Conservation (phyloP, 352 stramenopile species). For the Thraustotheca clavata region DNA sequence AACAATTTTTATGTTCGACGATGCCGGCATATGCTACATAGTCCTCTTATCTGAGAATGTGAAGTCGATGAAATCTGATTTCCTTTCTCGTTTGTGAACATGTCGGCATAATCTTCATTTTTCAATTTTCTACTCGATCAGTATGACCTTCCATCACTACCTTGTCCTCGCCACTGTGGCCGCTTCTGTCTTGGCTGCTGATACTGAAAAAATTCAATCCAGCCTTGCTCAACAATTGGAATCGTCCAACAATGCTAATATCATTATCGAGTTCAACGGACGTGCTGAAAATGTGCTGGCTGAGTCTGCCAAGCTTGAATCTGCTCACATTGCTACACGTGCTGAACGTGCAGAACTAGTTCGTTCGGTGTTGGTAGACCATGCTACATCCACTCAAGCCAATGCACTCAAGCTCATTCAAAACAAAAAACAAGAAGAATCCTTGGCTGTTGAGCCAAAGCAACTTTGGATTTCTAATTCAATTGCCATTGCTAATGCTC, state of each 20-base stretch:
- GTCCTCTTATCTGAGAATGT: too few species aligned
- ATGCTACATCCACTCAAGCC: neutral
- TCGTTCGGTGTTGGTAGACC: neutral
- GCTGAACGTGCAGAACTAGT: neutral
- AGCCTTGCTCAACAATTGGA: neutral
- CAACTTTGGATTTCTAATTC: neutral
- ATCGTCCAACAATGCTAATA: neutral
- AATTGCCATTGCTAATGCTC: neutral
- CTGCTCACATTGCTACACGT: neutral
- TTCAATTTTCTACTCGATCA: too few species aligned
- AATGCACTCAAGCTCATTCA: neutral
- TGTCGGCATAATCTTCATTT: too few species aligned
- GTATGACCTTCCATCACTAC: neutral
- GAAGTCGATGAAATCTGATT: too few species aligned
- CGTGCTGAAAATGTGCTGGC: neutral
- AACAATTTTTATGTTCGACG: too few species aligned
- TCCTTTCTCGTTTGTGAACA: too few species aligned
- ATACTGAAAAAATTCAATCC: neutral
- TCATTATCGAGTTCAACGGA: slow-evolving; percentile 2
- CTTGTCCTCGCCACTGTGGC: neutral
- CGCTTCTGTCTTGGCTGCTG: slow-evolving; percentile 1
- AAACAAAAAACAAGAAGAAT: neutral
- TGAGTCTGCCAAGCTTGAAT: neutral
- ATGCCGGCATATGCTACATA: too few species aligned
- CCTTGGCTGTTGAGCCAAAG: neutral